These are phyloP conservation scores for Plectranthus barbatus DNA, from an alignment of 257 asterid species.

Conservation along the genomic window DNA sequence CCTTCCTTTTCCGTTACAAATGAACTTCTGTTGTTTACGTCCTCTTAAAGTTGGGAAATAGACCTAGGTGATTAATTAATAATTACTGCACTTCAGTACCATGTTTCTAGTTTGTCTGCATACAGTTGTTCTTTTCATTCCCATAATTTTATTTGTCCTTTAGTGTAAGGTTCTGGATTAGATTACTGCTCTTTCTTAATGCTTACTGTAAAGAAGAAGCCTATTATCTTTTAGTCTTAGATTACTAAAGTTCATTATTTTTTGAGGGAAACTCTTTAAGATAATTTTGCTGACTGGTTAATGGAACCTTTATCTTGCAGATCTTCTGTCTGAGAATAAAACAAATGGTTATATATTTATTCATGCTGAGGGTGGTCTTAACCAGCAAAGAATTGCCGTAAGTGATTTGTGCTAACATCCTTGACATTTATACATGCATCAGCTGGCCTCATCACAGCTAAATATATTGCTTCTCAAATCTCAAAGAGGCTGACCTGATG, in stretches of 20 bases:
- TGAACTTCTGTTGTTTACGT: too few relatives aligned
- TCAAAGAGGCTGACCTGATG: not conserved
- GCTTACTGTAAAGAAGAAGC: not conserved
- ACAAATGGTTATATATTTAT: conserved; percentile 88
- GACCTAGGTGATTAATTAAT: not conserved
- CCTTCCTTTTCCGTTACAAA: too few relatives aligned
- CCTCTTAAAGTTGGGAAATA: not conserved
- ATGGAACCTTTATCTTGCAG: conserved; percentile 37
- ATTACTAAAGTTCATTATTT: too few relatives aligned
- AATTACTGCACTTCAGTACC: not conserved
- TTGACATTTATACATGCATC: conserved; percentile 5
- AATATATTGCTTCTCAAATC: too few relatives aligned
- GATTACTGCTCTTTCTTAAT: not conserved
- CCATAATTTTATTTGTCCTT: not conserved
- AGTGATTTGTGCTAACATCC: conserved; percentile 15
- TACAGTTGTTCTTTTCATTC: not conserved
- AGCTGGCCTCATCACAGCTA: too few relatives aligned
- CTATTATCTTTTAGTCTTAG: too few relatives aligned
- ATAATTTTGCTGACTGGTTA: not conserved
- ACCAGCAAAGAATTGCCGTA: conserved; percentile 99
- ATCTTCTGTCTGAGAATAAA: conserved; percentile 66
- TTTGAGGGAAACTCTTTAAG: too few relatives aligned
- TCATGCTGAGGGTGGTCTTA: conserved; percentile 99
- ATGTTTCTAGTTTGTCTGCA: not conserved
- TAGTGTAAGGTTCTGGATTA: not conserved